Evolutionary conservation across 352 stramenopile species (phyloP), one percentile per base, ranked within the genome.

Genomic region (Phytophthora colocasiae): DNA sequence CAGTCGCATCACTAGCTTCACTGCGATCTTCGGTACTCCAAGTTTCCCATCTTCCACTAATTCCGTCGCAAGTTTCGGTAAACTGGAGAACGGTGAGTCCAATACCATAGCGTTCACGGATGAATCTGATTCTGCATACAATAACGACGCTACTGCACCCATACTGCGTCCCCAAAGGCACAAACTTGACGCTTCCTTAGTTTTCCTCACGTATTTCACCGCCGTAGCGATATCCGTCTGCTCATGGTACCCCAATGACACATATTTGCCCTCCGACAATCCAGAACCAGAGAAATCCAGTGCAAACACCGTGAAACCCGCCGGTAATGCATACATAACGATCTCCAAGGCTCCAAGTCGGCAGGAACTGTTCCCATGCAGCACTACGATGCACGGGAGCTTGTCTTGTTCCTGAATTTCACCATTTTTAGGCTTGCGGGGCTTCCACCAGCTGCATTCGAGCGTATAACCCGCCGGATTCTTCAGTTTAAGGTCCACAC

Each of bases 361-460:
- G 47, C 85, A 95, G 3, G 85, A 94, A 71, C 85, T 94, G 46
- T 95, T 95, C 58, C 87, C 87, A 44, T 95, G 87, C 22, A 95
- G 77, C 29, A 95, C 77, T 31, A 95, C 71, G 46, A 95, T 94
- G 50, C 87, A 95, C 53, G 87, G 84, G 0, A 63, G 67, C 48
- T 91, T 89, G 41, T 78, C 58, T 34, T 65, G 19, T n/a, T 43
- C 46, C 9, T 51, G 12, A 12, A 29, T 22, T 19, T 58, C 24
- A 11, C 19, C 58, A 15, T 32, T 51, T 10, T 65, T 53, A 24
- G 45, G 9, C 41, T 59, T 65, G 24, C 78, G 78, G 6, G 81
- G 78, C 67, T 92, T 92, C 87, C 87, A 95, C 87, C 87, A 95
- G 61, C 87, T 95, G 73, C 87, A 95, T 58, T 95, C 82, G 72